Percentiles rank a stretch among this genome's conserved stretches.
Conservation (phyloP, 2,329 filamentous ascomycete genomes). For the Sarocladium strictum region DNA sequence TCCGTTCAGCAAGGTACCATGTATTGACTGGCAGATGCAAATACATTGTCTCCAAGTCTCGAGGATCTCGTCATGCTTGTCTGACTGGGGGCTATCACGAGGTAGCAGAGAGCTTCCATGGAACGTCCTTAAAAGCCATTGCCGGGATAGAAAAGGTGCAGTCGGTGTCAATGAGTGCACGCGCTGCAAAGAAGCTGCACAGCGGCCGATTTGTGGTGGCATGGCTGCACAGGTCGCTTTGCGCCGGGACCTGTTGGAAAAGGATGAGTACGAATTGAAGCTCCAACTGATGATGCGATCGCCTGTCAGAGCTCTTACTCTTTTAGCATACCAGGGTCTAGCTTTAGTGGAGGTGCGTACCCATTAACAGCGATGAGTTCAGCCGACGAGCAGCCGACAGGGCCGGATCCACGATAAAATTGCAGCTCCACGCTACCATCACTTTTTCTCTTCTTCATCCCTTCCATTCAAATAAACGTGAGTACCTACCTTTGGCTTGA, state of each 20-base stretch:
- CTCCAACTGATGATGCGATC: conserved; percentile 4
- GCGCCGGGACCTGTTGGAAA: neutral
- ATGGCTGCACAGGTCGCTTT: conserved; percentile 13
- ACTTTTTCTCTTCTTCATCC: conserved; percentile 47
- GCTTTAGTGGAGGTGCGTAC: conserved; percentile 10
- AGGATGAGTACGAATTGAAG: neutral
- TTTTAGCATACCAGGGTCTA: neutral
- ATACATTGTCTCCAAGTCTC: conserved; percentile 10
- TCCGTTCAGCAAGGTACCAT: neutral
- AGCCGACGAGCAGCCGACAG: conserved; percentile 14
- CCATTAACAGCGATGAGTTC: neutral
- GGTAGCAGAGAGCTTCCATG: conserved; percentile 15
- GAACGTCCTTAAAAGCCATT: conserved; percentile 17
- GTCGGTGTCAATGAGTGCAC: conserved; percentile 9
- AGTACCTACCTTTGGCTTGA: conserved; percentile 33
- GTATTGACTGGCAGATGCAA: neutral
- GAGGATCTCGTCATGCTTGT: conserved; percentile 9
- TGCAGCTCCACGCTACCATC: conserved; percentile 20
- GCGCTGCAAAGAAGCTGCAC: conserved; percentile 17
- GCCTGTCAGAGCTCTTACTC: neutral
- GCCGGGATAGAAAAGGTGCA: conserved; percentile 11
- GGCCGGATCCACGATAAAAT: conserved; percentile 28
- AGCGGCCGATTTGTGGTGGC: conserved; percentile 21
- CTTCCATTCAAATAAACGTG: conserved; percentile 99
- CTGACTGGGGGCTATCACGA: neutral